Conservation (phyloP, 495 filamentous ascomycete species). For the Trichocladium uniseriatum region DNA sequence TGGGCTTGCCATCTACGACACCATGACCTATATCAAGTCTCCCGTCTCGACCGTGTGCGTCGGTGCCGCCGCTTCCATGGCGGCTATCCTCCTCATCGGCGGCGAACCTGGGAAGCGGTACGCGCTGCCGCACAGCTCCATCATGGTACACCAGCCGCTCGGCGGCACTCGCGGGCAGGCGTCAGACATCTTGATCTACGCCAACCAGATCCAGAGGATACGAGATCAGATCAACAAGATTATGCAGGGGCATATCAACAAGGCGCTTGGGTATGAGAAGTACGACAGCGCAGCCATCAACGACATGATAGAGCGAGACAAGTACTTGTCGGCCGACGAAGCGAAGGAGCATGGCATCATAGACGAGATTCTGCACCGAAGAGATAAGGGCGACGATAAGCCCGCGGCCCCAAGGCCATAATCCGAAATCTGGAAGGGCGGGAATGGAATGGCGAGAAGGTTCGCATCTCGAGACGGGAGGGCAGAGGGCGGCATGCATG, state of each 20-base stretch:
- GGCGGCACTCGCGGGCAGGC: conserved; percentile 90
- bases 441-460: not conserved
- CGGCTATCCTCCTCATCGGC: conserved; percentile 76
- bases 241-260: conserved; percentile 77
- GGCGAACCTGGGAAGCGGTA: conserved; percentile 78
- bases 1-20: conserved; percentile 94
- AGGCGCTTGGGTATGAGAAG: conserved; percentile 49
- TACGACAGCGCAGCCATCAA: conserved; percentile 69
- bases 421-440: conserved; percentile 5
- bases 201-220: conserved; percentile 88
- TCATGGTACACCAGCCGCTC: conserved; percentile 95
- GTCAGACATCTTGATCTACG: conserved; percentile 89
- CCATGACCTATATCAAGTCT: conserved; percentile 92
- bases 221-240: conserved; percentile 81
- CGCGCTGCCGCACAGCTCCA: conserved; percentile 79
- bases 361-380: conserved; percentile 67
- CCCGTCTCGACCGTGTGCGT: conserved; percentile 92
- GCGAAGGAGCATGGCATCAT: conserved; percentile 84
- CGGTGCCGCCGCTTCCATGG: conserved; percentile 93
- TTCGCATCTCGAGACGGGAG: not conserved
- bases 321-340: conserved; percentile 83
- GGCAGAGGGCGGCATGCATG: not conserved
- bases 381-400: conserved; percentile 28
- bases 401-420: conserved; percentile 15
- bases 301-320: conserved; percentile 91